Evolutionary conservation across 2,329 filamentous ascomycete species (phyloP), one percentile per base, ranked within the genome.

Genomic region (Pseudovirgaria hyperparasitica): DNA sequence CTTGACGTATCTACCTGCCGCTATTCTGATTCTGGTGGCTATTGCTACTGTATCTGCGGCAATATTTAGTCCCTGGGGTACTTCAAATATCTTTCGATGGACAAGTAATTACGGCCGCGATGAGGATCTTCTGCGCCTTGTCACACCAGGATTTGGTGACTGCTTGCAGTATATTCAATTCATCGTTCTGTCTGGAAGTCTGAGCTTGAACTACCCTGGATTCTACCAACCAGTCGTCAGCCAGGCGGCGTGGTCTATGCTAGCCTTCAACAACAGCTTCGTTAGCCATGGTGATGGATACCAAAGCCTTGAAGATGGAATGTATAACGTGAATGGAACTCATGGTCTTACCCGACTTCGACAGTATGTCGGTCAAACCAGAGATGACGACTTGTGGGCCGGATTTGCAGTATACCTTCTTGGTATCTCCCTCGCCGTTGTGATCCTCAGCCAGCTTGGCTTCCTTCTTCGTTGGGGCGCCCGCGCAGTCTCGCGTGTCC

Each of bases 151-250:
- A 1, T 96, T 98, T 49, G 85, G 84, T 5, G 90, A 98, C 49
- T 98, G 90, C 46, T 65, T 98, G 29, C 86, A 96, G 54, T 96
- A 98, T 51, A 81, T 98, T 11, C 90, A 98, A 48, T 98, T 93
- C 42, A 67, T 90, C 29, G 76, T 82, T 13, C 60, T 98, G 32
- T 90, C 85, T 0, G 87, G 87, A n/a, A 76, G 78, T 19, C 63
- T 98, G 31, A 84, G 78, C 6, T 63, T 98, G 36, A 74, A 77
- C 39, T 98, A 96, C 45, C 90, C 90, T 1, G 90, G 90, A 8
- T 98, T 81, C 49, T 98, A 85, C 50, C 87, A 93, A 48, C 90
- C 90, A 4, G 79, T 84, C 6, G 72, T 87, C 31, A 92, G 86
- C 52, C 82, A 87, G 50, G 78, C 70, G 9, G 74, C 79, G 20